Evolutionary conservation across 495 filamentous ascomycete species (phyloP).

Genomic region (Elasticomyces elasticus): DNA sequence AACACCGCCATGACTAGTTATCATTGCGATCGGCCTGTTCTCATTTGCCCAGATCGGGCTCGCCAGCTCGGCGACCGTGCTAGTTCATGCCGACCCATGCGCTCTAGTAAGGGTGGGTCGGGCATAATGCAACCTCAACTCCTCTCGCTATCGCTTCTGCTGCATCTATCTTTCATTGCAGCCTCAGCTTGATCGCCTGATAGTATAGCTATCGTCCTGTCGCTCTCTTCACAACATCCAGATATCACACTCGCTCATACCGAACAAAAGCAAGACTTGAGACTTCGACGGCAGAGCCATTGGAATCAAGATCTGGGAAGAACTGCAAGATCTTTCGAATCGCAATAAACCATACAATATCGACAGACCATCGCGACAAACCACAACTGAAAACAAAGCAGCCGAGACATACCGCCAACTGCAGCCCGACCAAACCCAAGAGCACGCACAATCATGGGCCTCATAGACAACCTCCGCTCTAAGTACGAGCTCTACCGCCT

Average conservation of each 20-base stretch:
- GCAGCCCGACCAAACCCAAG: neutral
- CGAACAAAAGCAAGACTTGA: neutral
- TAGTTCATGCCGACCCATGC: too few species aligned
- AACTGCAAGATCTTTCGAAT: too few species aligned
- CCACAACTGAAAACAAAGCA: too few species aligned
- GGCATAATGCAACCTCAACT: too few species aligned
- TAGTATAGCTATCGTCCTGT: neutral
- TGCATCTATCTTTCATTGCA: neutral
- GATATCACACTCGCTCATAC: neutral
- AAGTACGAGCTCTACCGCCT: slow-evolving; percentile 82
- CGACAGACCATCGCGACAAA: too few species aligned
- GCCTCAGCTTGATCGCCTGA: neutral
- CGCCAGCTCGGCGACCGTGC: too few species aligned
- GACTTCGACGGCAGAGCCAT: neutral
- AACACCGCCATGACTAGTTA: too few species aligned
- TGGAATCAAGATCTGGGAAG: neutral
- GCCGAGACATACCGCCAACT: neutral
- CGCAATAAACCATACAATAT: too few species aligned
- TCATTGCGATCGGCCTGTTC: too few species aligned
- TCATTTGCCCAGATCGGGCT: too few species aligned
- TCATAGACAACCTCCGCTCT: slow-evolving; percentile 32
- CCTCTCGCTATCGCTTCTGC: neutral
- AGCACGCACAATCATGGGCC: slow-evolving; percentile 15
- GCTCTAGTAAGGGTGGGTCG: too few species aligned
- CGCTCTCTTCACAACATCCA: neutral